Conservation (phyloP, 1,139 yeast genomes). For the Sugiyamaella sp. region DNA sequence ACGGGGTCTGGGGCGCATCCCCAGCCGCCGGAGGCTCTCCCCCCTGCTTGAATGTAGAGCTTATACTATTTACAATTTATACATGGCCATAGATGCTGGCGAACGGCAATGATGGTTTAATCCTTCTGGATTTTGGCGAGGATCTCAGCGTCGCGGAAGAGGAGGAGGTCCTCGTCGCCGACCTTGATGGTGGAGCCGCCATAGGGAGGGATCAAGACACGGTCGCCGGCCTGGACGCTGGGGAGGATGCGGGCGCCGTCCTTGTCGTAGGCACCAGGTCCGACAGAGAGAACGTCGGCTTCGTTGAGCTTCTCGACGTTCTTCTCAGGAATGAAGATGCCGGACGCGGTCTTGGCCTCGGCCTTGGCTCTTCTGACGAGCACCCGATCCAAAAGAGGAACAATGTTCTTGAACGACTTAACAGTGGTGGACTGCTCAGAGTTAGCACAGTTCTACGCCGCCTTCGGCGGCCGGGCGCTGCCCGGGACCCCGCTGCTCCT, state of each 20-base stretch:
- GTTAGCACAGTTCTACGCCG: background rate
- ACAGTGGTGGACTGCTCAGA: conserved; percentile 51
- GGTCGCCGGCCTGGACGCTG: conserved; percentile 84
- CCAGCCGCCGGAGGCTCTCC: background rate
- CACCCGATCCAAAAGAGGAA: conserved; percentile 93
- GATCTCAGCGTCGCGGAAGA: conserved; percentile 84
- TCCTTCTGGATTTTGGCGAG: conserved; percentile 76
- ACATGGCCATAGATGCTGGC: background rate
- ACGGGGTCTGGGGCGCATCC: background rate
- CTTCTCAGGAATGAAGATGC: conserved; percentile 94
- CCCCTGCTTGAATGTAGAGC: background rate
- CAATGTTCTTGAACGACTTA: conserved; percentile 83
- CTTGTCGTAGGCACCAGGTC: conserved; percentile 58
- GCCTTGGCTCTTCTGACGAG: conserved; percentile 94
- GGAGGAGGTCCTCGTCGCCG: conserved; percentile 60
- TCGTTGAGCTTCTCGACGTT: conserved; percentile 88
- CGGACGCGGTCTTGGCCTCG: conserved; percentile 88
- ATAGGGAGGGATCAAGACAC: conserved; percentile 87
- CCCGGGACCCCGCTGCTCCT: background rate
- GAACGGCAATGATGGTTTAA: conserved; percentile 22
- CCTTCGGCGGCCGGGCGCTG: background rate
- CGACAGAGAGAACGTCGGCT: conserved; percentile 49
- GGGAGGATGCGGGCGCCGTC: conserved; percentile 70
- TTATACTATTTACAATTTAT: background rate
- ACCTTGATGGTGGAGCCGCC: conserved; percentile 88